Percentiles rank a stretch among this genome's conserved stretches.
These are phyloP conservation scores for Colletotrichum spaethianum DNA, from an alignment of 2,329 filamentous ascomycete species.

Conservation along the genomic window DNA sequence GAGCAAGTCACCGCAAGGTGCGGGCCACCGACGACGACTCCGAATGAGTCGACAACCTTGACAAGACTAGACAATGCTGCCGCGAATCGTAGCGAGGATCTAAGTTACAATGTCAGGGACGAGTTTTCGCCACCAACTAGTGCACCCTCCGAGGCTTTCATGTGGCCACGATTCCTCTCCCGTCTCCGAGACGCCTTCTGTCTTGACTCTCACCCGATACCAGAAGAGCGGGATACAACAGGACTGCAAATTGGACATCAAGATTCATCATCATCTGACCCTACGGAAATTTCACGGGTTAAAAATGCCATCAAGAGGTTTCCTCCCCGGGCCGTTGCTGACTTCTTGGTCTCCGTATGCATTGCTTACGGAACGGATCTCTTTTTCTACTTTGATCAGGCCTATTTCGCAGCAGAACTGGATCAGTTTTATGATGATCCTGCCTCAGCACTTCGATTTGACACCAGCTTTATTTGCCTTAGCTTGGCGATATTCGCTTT, in stretches of 20 bases:
- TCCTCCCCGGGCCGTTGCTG: conserved; percentile 46
- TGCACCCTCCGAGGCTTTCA: conserved; percentile 42
- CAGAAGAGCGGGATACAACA: conserved; percentile 43
- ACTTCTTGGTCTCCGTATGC: conserved; percentile 49
- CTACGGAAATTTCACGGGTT: conserved; percentile 43
- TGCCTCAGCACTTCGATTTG: conserved; percentile 42
- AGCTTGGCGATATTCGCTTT: conserved; percentile 48
- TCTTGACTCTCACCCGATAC: conserved; percentile 42
- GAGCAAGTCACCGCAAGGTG: neutral
- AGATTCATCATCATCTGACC: conserved; percentile 33
- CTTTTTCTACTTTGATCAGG: conserved; percentile 51
- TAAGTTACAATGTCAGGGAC: neutral
- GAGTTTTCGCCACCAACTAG: conserved; percentile 37
- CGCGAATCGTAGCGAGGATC: neutral
- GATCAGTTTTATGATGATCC: conserved; percentile 46
- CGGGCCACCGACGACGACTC: conserved; percentile 27
- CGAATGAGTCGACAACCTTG: neutral
- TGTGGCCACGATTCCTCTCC: conserved; percentile 49
- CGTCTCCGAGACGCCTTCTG: conserved; percentile 48
- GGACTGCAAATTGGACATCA: conserved; percentile 43
- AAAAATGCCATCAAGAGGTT: conserved; percentile 45
- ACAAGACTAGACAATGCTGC: neutral
- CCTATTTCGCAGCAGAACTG: conserved; percentile 45
- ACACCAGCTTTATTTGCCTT: conserved; percentile 47
- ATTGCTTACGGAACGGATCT: conserved; percentile 47